Base-by-base conservation (phyloP, 2,329 filamentous ascomycete genomes). In the Neofusicoccum kwambonambiense region DNA sequence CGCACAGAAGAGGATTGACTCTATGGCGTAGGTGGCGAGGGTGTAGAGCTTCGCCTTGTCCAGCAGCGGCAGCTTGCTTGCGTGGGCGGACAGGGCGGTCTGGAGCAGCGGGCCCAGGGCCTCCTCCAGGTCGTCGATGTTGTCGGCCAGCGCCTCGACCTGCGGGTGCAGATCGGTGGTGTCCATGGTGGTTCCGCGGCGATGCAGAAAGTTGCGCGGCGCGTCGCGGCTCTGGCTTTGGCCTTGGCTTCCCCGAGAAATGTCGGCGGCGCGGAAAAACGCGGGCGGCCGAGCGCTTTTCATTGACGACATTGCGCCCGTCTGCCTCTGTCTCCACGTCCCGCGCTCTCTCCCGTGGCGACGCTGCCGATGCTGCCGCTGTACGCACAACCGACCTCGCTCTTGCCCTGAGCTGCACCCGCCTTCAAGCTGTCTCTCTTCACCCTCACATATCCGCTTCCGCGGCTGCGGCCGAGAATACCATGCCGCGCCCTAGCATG, bases 21-120 rank as follows among this genome's bases (percentile, higher is more conserved):
- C 94, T 68, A 99, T 89, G 0, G 93, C 86, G 76, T 98, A 99
- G 17, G 92, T 90, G 60, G 89, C 84, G 19, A 96, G 83, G n/a
- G 95, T 89, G 75, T 96, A 92, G 66, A 97, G 87, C 80, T 98
- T 97, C 7, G 95, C 93, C 80, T 92, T 93, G 81, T 98, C 94
- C 67, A 99, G 84, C n/a, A 98, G 84, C 1, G 94, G 93, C 7
- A 98, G 83, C 74, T 92, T 92, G 64, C 87, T 89, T 4, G 92
- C 87, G 64, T 87, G 86, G 45, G 89, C 86, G 58, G 87, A 82
- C 49, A 97, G 80, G 57, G 84, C 83, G 41, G 83, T 81, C 34
- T 62, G 57, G 31, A 96, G 80, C 5, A 98, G 80, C n/a, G 94
- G 92, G 68, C 86, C 79, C 34, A 98, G 83, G 3, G 86, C 83